Evolutionary conservation across 164 flowering plant genomes (phyloP).

Genomic region (Tinospora cordifolia): DNA sequence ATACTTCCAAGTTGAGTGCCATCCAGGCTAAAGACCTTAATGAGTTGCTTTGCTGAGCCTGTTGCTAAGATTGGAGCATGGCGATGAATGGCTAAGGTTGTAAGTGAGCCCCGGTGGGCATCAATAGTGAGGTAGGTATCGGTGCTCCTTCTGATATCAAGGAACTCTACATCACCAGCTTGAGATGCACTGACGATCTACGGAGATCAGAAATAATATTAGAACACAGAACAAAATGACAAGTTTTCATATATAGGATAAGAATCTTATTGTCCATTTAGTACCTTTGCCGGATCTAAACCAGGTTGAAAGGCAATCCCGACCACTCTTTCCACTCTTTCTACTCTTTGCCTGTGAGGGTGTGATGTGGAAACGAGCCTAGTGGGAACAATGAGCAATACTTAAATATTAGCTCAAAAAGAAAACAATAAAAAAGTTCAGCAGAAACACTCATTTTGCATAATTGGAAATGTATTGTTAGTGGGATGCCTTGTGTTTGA

Average conservation of each 20-base stretch:
- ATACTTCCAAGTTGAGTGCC: constrained; percentile 72
- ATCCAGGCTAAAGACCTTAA: constrained; percentile 72
- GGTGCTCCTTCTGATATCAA: constrained; percentile 58
- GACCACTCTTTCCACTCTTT: constrained; percentile 80
- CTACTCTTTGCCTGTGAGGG: constrained; percentile 59
- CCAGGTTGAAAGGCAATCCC: constrained; percentile 97
- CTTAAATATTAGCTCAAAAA: neutral
- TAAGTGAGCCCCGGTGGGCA: constrained; percentile 84
- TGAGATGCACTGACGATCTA: constrained; percentile 82
- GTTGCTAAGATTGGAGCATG: constrained; percentile 94
- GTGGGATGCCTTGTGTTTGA: too few relatives aligned
- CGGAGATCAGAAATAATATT: neutral
- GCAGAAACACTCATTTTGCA: neutral
- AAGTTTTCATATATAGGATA: neutral
- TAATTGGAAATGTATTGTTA: neutral
- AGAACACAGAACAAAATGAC: neutral
- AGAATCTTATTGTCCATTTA: neutral
- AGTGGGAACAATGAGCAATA: neutral
- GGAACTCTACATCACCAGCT: constrained; percentile 88
- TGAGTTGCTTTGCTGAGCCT: constrained; percentile 84
- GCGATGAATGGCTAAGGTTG: constrained; percentile 84
- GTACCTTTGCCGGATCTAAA: constrained; percentile 72
- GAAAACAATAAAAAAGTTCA: too few relatives aligned
- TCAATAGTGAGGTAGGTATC: constrained; percentile 64
- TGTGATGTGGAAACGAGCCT: constrained; percentile 67